Conservation (phyloP, 2,329 filamentous ascomycete genomes). For the Talaromyces marneffei region DNA sequence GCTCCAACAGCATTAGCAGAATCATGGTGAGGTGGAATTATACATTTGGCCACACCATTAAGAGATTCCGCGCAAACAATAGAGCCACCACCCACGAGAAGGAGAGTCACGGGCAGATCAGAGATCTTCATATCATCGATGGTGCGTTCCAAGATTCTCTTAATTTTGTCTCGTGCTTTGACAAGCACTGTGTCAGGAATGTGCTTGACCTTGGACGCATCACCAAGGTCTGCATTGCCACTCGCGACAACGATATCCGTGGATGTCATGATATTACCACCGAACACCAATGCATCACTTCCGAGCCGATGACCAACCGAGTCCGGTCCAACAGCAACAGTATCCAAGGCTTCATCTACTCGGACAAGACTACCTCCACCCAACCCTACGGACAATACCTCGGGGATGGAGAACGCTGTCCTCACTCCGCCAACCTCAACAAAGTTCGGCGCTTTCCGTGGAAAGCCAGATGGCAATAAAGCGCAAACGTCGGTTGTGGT, state of each 20-base stretch:
- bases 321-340: slow-evolving; percentile 53
- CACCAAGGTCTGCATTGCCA: slow-evolving; percentile 22
- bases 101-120: slow-evolving; percentile 46
- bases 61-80: slow-evolving; percentile 47
- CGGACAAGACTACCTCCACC: slow-evolving; percentile 50
- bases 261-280: slow-evolving; percentile 52
- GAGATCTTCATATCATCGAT: slow-evolving; percentile 55
- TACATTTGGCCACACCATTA: slow-evolving; percentile 46
- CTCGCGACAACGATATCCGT: slow-evolving; percentile 51
- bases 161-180: slow-evolving; percentile 34
- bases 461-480: slow-evolving; percentile 57
- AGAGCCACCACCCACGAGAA: slow-evolving; percentile 55
- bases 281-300: slow-evolving; percentile 52
- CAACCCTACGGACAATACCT: slow-evolving; percentile 52
- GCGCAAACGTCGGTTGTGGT: slow-evolving; percentile 62
- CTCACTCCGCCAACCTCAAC: slow-evolving; percentile 58
- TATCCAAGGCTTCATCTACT: slow-evolving; percentile 25
- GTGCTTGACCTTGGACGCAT: slow-evolving; percentile 18
- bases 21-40: slow-evolving; percentile 48
- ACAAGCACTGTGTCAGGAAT: slow-evolving; percentile 19
- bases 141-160: slow-evolving; percentile 45
- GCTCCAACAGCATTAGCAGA: slow-evolving; percentile 58
- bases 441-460: slow-evolving; percentile 57
- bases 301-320: slow-evolving; percentile 56
- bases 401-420: slow-evolving; percentile 57